phyloP scores from a whole-genome alignment of 371 early-diverging fungal genomes.

The Coemansia sp. region DNA sequence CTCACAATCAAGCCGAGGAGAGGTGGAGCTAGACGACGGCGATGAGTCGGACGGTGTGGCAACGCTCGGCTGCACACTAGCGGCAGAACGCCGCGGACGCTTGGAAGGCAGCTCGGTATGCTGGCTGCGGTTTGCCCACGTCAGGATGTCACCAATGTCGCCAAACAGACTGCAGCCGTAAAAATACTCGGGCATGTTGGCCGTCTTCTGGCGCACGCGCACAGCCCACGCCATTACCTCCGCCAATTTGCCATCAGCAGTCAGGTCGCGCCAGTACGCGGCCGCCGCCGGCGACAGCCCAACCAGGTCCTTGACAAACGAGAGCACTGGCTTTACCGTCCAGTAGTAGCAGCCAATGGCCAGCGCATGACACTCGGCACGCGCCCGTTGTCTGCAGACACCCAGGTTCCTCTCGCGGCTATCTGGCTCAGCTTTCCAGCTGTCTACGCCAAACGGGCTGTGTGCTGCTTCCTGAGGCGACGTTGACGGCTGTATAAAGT shows the following conservation, averaged over 20 bases:
- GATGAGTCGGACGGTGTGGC: constrained; percentile 22
- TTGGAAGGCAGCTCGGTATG: background rate
- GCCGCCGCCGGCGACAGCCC: background rate
- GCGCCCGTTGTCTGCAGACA: background rate
- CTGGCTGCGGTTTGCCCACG: background rate
- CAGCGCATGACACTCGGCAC: background rate
- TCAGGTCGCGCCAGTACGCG: constrained; percentile 1
- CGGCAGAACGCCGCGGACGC: background rate
- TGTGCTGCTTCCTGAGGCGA: background rate
- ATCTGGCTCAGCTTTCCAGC: too few species aligned
- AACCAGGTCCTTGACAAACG: constrained; percentile 7
- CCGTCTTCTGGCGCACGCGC: background rate
- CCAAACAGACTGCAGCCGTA: background rate
- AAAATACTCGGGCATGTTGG: background rate
- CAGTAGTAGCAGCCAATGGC: constrained; percentile 28
- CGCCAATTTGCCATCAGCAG: background rate
- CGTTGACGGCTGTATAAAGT: background rate
- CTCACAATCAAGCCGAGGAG: constrained; percentile 4
- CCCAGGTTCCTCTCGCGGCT: too few species aligned
- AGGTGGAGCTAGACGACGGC: constrained; percentile 14
- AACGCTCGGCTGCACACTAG: constrained; percentile 5
- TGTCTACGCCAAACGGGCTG: background rate
- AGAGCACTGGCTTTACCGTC: constrained; percentile 17
- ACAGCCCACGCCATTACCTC: constrained; percentile 9
- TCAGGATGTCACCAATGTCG: background rate